These are phyloP conservation scores for Dioscorea zingiberensis DNA, from an alignment of 106 monocot species.

Conservation along the genomic window DNA sequence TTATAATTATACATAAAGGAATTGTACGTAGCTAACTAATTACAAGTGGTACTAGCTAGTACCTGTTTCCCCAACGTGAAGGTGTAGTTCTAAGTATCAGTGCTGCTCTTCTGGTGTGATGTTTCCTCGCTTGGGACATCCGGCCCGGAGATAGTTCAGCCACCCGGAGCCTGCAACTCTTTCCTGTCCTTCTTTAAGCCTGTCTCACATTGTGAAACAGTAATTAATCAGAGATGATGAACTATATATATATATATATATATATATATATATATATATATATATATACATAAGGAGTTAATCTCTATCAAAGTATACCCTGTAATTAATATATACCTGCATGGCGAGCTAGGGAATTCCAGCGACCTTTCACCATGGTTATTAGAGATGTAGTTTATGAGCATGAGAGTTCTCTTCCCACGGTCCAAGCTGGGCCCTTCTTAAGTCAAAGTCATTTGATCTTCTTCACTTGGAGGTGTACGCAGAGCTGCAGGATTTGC, in stretches of 20 bases:
- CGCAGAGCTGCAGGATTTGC: no score
- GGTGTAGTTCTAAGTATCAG: slow-evolving; percentile 90
- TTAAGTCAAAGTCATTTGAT: slow-evolving; percentile 43
- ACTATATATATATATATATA: no score
- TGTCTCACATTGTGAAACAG: background rate
- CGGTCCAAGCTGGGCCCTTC: slow-evolving; percentile 89
- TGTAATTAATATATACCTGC: slow-evolving; percentile 51
- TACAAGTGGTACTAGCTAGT: no score
- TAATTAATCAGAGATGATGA: no score
- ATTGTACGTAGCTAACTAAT: no score
- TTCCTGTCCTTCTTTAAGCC: slow-evolving; percentile 75
- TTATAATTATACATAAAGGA: no score
- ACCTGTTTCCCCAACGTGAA: slow-evolving; percentile 88
- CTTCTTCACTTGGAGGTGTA: background rate
- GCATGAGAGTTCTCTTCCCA: slow-evolving; percentile 74
- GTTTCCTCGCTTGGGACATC: slow-evolving; percentile 88
- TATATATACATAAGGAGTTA: background rate
- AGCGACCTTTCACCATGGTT: slow-evolving; percentile 78
- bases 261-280: background rate
- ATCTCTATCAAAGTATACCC: no score
- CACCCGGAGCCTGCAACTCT: slow-evolving; percentile 93
- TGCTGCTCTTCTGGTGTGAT: slow-evolving; percentile 93
- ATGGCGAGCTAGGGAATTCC: slow-evolving; percentile 75
- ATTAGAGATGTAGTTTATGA: slow-evolving; percentile 68
- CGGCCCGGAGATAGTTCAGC: slow-evolving; percentile 88